A percentile compares a stretch with the other conserved stretches of the same genome.
These are phyloP conservation scores for Schrenkiella parvula DNA, from an alignment of 345 rosid genomes.

Conservation along the genomic window DNA sequence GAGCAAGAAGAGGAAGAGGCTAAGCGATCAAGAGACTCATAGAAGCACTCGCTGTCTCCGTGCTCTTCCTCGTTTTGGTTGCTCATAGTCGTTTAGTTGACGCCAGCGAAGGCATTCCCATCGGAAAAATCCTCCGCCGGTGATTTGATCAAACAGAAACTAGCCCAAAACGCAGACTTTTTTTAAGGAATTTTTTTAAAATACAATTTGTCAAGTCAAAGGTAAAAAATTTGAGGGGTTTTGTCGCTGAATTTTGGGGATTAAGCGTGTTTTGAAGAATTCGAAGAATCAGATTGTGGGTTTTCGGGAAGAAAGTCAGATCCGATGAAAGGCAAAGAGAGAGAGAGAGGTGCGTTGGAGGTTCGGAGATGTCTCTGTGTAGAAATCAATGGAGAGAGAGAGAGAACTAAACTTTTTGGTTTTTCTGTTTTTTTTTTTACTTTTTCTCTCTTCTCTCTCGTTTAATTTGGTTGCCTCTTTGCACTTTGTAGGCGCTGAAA, in stretches of 20 bases:
- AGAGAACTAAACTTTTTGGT: not conserved
- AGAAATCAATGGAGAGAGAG: slow-evolving; percentile 33
- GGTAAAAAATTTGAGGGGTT: slow-evolving; percentile 6
- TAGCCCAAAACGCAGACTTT: slow-evolving; percentile 6
- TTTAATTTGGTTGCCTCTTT: slow-evolving; percentile 18
- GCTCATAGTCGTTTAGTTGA: slow-evolving; percentile 22
- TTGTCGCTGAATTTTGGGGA: not conserved
- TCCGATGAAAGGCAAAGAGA: slow-evolving; percentile 35
- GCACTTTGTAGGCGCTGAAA: slow-evolving; percentile 26
- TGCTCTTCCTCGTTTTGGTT: slow-evolving; percentile 36
- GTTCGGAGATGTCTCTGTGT: slow-evolving; percentile 32
- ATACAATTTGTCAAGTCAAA: not conserved
- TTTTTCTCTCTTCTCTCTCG: not conserved
- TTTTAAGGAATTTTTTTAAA: not conserved
- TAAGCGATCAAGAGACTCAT: slow-evolving; percentile 77
- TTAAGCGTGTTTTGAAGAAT: slow-evolving; percentile 18
- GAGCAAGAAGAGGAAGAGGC: slow-evolving; percentile 65
- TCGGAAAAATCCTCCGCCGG: slow-evolving; percentile 42
- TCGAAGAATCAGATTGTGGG: slow-evolving; percentile 30
- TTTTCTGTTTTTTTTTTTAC: not conserved
- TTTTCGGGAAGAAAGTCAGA: slow-evolving; percentile 35
- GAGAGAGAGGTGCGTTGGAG: slow-evolving; percentile 21
- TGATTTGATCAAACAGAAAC: slow-evolving; percentile 27
- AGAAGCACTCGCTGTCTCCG: slow-evolving; percentile 57
- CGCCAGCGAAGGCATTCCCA: slow-evolving; percentile 51